A percentile compares a stretch with the other conserved stretches of the same genome.
These are phyloP conservation scores for Dactylellina leptospora DNA, from an alignment of 2,329 filamentous ascomycete species.

Conservation along the genomic window DNA sequence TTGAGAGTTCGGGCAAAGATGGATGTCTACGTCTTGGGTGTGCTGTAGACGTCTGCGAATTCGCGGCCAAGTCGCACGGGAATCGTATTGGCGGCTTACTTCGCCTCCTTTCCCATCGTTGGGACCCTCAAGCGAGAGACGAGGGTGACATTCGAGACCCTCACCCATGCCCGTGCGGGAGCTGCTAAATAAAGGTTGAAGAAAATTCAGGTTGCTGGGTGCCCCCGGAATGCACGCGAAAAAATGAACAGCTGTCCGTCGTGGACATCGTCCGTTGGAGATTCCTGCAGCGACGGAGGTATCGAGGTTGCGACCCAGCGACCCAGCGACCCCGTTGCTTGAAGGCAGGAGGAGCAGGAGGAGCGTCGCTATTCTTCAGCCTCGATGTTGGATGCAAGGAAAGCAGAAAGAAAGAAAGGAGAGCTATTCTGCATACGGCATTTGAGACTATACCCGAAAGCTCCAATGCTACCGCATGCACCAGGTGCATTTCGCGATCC, in stretches of 20 bases:
- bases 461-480: conserved; percentile 28
- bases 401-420: neutral
- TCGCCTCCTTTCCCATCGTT: no score
- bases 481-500: conserved; percentile 26
- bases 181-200: conserved; percentile 22
- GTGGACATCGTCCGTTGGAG: neutral
- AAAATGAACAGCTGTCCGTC: conserved; percentile 6
- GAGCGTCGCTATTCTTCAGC: no score
- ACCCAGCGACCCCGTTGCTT: neutral
- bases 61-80: no score
- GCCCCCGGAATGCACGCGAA: neutral
- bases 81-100: no score
- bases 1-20: no score
- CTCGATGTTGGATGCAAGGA: no score
- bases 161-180: neutral
- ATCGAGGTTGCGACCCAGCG: neutral
- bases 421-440: conserved; percentile 19
- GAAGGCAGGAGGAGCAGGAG: neutral
- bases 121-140: no score
- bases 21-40: no score
- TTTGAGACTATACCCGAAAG: neutral
- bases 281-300: neutral
- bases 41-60: no score
- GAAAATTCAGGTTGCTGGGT: conserved; percentile 6
- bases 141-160: neutral